Evolutionary conservation across 1,284 basidiomycete species (phyloP).

Genomic region (Boletus sp.): DNA sequence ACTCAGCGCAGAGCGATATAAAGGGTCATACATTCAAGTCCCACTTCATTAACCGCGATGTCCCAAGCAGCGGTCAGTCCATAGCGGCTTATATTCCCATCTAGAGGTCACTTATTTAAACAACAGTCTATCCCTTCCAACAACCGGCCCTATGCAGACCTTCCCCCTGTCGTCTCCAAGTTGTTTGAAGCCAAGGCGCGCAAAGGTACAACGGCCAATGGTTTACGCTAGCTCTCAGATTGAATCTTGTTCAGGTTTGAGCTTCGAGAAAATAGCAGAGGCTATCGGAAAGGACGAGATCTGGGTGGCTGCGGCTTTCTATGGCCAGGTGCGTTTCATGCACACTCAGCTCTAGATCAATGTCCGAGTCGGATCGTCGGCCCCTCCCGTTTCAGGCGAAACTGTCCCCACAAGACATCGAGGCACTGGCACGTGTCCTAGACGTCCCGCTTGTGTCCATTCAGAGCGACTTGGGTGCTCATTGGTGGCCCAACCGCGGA

Average conservation of each 20-base stretch:
- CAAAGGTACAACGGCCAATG: conserved; percentile 46
- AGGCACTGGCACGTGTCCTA: conserved; percentile 51
- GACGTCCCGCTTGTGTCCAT: conserved; percentile 44
- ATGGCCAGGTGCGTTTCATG: conserved; percentile 62
- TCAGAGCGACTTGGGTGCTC: conserved; percentile 53
- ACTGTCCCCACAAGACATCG: conserved; percentile 59
- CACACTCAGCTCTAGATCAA: background rate
- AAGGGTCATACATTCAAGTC: background rate
- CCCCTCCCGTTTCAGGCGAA: conserved; percentile 54
- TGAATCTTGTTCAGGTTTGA: conserved; percentile 47
- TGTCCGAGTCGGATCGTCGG: background rate
- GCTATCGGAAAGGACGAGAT: conserved; percentile 77
- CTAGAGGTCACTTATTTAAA: background rate
- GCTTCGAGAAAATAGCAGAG: conserved; percentile 72
- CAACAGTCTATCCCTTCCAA: conserved; percentile 44
- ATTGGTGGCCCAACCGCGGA: conserved; percentile 71
- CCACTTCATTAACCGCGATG: conserved; percentile 28
- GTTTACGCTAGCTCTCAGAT: background rate
- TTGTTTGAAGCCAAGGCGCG: conserved; percentile 69
- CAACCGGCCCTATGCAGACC: conserved; percentile 48
- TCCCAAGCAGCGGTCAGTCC: conserved; percentile 39
- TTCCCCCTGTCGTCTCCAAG: conserved; percentile 49
- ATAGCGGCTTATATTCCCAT: background rate
- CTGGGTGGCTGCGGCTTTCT: conserved; percentile 87
- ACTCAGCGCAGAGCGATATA: conserved; percentile 8